These are phyloP conservation scores for Physaria fendleri DNA, from an alignment of 345 rosid species.

Conservation along the genomic window DNA sequence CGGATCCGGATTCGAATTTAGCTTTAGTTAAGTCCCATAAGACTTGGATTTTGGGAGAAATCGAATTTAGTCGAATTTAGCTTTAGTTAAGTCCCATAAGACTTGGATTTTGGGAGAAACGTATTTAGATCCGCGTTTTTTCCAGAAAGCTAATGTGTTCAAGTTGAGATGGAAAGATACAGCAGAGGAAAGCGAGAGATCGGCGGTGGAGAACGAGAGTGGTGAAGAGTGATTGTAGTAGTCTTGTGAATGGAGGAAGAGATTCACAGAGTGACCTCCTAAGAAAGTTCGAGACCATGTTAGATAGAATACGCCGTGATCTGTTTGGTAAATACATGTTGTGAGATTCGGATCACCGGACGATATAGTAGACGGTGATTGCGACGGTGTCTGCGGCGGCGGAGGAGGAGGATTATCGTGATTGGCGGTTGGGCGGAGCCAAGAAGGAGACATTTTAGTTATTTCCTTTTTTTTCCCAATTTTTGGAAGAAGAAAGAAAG, in stretches of 20 bases:
- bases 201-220: conserved; percentile 37
- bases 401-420: too few relatives aligned
- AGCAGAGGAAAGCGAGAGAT: conserved; percentile 42
- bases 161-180: conserved; percentile 49
- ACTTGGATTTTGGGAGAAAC: conserved; percentile 39
- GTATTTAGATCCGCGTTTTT: conserved; percentile 57
- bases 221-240: conserved; percentile 27
- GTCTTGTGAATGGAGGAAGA: conserved; percentile 59
- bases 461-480: neutral
- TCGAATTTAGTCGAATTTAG: conserved; percentile 64
- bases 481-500: neutral
- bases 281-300: conserved; percentile 75
- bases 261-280: conserved; percentile 80
- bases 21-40: conserved; percentile 68
- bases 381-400: too few relatives aligned
- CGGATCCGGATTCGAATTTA: conserved; percentile 74
- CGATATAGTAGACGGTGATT: conserved; percentile 39
- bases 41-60: conserved; percentile 39
- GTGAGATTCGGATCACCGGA: conserved; percentile 54
- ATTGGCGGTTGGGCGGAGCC: conserved; percentile 33
- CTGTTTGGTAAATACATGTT: conserved; percentile 70
- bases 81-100: conserved; percentile 72
- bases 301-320: conserved; percentile 69
- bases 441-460: conserved; percentile 53
- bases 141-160: conserved; percentile 27